Conservation (phyloP, 1,284 basidiomycete species). For the Microstroma glucosiphilum region DNA sequence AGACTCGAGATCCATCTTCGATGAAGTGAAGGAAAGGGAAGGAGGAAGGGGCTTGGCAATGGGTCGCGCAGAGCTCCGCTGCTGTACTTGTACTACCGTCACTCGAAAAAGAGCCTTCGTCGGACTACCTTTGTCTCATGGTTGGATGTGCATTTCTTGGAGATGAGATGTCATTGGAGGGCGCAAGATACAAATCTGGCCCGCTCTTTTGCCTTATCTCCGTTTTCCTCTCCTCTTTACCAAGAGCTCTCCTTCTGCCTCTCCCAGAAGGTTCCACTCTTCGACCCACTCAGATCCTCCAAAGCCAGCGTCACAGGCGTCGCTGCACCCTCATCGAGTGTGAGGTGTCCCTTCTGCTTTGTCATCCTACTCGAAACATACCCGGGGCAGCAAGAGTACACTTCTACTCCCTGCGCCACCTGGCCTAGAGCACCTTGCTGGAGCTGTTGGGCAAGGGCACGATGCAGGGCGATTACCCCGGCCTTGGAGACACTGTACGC, state of each 20-base stretch:
- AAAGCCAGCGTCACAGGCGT: slow-evolving; percentile 46
- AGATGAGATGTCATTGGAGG: too few species aligned
- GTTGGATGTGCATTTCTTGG: too few species aligned
- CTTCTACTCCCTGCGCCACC: slow-evolving; percentile 18
- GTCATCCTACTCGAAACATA: slow-evolving; percentile 46
- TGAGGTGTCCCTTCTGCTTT: slow-evolving; percentile 34
- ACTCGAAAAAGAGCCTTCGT: too few species aligned
- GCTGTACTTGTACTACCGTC: too few species aligned
- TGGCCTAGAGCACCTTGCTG: not conserved
- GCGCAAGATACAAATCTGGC: too few species aligned
- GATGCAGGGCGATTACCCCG: slow-evolving; percentile 33
- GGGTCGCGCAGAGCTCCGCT: too few species aligned
- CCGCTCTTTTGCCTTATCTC: too few species aligned
- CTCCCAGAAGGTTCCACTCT: slow-evolving; percentile 15
- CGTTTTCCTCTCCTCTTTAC: not conserved
- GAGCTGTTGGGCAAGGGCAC: slow-evolving; percentile 30
- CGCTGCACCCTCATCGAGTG: slow-evolving; percentile 41
- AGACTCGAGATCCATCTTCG: not conserved
- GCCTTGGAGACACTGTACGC: slow-evolving; percentile 43
- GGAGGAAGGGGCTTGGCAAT: too few species aligned
- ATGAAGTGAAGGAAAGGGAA: too few species aligned
- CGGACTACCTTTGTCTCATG: too few species aligned
- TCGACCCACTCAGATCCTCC: slow-evolving; percentile 22
- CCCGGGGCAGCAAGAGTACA: slow-evolving; percentile 44
- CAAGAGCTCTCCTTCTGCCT: slow-evolving; percentile 4